Conservation (phyloP, 805 yeast genomes). For the Suhomyces sp. region DNA sequence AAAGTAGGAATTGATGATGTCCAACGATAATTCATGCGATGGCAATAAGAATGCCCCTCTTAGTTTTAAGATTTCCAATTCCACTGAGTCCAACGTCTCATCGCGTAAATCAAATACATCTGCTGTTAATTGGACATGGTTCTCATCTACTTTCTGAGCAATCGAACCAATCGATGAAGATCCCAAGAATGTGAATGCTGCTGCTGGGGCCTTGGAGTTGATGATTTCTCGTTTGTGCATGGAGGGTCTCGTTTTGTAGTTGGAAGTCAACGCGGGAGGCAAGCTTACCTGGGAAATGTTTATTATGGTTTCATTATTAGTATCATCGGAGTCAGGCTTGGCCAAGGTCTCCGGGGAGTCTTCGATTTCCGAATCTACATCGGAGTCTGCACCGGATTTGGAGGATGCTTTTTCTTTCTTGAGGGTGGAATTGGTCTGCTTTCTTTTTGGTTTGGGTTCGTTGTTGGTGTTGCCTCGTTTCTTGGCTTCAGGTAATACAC, state of each 20-base stretch:
- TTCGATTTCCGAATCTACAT: slow-evolving; percentile 2
- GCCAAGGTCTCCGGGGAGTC: slow-evolving; percentile 1
- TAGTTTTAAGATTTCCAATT: slow-evolving; percentile 59
- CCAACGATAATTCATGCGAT: slow-evolving; percentile 54
- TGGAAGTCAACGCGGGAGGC: slow-evolving; percentile 44
- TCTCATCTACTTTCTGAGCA: slow-evolving; percentile 46
- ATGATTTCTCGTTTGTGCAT: slow-evolving; percentile 35
- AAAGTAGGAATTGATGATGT: slow-evolving; percentile 61
- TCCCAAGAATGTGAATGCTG: slow-evolving; percentile 51
- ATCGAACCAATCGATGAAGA: slow-evolving; percentile 49
- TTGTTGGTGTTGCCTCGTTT: slow-evolving; percentile 34
- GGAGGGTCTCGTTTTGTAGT: slow-evolving; percentile 38
- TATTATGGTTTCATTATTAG: slow-evolving; percentile 36
- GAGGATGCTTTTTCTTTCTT: slow-evolving; percentile 3
- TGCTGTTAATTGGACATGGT: slow-evolving; percentile 46
- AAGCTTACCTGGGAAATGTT: slow-evolving; percentile 42
- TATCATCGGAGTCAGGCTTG: background rate
- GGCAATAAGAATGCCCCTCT: slow-evolving; percentile 76
- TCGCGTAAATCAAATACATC: slow-evolving; percentile 38
- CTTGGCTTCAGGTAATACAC: slow-evolving; percentile 62
- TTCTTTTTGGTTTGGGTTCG: slow-evolving; percentile 17
- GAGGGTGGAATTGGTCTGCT: slow-evolving; percentile 1
- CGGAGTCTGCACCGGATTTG: slow-evolving; percentile 2
- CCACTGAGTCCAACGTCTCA: slow-evolving; percentile 51
- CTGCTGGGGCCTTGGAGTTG: slow-evolving; percentile 19